Base-by-base conservation (phyloP, 2,329 filamentous ascomycete genomes). In the Incumbomyces delicatus region DNA sequence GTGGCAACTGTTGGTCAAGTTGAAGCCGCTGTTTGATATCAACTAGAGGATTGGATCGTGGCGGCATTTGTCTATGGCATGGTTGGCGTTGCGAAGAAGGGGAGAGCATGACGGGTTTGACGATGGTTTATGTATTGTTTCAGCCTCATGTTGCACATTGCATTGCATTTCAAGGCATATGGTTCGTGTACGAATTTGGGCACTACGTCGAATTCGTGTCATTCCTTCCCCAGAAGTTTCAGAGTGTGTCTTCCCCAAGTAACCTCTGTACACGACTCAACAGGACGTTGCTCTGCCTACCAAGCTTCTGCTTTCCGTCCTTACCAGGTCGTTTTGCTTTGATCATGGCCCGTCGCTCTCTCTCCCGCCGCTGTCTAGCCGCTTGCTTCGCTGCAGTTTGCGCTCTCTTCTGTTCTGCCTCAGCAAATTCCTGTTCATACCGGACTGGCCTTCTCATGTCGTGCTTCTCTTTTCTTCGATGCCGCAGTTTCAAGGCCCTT, bases 21-120 rank as follows among this genome's bases (percentile, higher is more conserved):
- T 98, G 63, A 98, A 98, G 79, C 81, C 86, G 34, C 63, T 94
- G 57, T 95, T 96, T 63, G 92, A 96, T 67, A 85, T 95, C 13
- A 35, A 35, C 33, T 44, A 44, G 33, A 27, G 22, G 8, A 27
- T 27, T 27, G 22, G 8, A 27, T 27, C 8, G 22, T 27, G 22
- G 22, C 22, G 22, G 22, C 22, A 27, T 27, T n/a, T 5, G 22
- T 27, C 22, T 27, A 27, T 27, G 22, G 22, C 22, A 27, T 8
- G 22, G 22, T 27, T 27, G 22, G 22, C 22, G 22, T 27, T 27
- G 22, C 22, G 22, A 27, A 27, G 22, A 27, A 27, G 22, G 22
- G 8, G 8, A 27, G 4, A 4, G 22, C 22, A 27, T 27, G 22
- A 27, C 8, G 22, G 22, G 22, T 27, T 4, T 27, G 22, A 27